Percentiles rank a stretch among this genome's conserved stretches.
These are phyloP conservation scores for Podospora fimiseda DNA, from an alignment of 495 filamentous ascomycete species.

Conservation along the genomic window DNA sequence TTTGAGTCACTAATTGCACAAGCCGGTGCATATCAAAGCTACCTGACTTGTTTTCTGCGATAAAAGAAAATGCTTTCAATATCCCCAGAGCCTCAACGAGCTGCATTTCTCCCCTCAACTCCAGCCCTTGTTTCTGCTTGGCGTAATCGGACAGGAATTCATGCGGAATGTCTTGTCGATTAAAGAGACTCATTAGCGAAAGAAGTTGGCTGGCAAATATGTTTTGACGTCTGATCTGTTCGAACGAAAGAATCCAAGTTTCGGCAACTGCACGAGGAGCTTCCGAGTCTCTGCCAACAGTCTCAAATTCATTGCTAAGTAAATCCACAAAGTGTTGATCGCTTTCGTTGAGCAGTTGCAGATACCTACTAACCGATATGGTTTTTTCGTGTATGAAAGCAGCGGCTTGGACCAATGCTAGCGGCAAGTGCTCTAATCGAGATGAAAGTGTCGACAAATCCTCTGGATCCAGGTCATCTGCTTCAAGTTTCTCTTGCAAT, in stretches of 20 bases:
- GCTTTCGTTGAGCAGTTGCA: constrained; percentile 25
- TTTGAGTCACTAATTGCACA: constrained; percentile 40
- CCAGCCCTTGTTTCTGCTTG: constrained; percentile 7
- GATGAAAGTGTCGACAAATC: constrained; percentile 24
- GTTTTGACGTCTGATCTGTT: constrained; percentile 32
- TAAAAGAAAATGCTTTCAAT: constrained; percentile 37
- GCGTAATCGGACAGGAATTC: constrained; percentile 25
- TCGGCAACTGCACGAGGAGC: constrained; percentile 27
- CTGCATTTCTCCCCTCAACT: constrained; percentile 13
- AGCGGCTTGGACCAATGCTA: constrained; percentile 45
- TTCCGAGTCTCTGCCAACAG: constrained; percentile 22
- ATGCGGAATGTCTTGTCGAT: constrained; percentile 37
- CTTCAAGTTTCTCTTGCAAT: constrained; percentile 8
- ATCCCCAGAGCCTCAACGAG: constrained; percentile 31
- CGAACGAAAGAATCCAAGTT: constrained; percentile 37
- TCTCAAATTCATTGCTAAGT: constrained; percentile 20
- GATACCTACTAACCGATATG: constrained; percentile 26
- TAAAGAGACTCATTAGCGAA: constrained; percentile 39
- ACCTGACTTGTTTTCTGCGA: constrained; percentile 17
- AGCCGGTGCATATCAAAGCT: constrained; percentile 38
- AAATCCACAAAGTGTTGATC: constrained; percentile 20
- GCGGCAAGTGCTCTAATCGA: constrained; percentile 35
- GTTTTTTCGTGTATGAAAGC: constrained; percentile 41
- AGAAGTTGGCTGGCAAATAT: constrained; percentile 36
- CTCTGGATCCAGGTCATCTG: neutral